Percentiles rank a stretch among this genome's conserved stretches.
These are phyloP conservation scores for Heterobasidion annosum DNA, from an alignment of 1,284 basidiomycete genomes.

Conservation along the genomic window DNA sequence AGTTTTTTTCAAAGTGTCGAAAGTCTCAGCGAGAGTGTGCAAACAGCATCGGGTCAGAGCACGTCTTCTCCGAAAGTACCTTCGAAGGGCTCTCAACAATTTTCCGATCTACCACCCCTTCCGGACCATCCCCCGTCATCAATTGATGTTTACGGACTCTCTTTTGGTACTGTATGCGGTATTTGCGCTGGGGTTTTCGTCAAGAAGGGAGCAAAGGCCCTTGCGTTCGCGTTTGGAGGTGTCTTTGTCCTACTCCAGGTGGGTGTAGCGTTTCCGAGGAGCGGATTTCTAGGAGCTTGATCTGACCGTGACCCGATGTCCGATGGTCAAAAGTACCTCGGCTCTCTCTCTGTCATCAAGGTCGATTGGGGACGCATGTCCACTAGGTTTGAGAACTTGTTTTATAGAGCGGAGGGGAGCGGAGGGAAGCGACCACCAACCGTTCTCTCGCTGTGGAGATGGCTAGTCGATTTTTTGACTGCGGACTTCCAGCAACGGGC, in stretches of 20 bases:
- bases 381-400: constrained; percentile 62
- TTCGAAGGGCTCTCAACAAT: constrained; percentile 2
- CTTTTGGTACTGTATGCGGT: constrained; percentile 83
- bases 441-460: constrained; percentile 56
- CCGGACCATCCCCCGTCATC: constrained; percentile 58
- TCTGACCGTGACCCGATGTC: background rate
- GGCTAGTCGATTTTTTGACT: constrained; percentile 80
- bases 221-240: constrained; percentile 82
- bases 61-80: constrained; percentile 2
- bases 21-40: background rate
- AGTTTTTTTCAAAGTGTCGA: background rate
- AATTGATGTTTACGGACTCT: constrained; percentile 74
- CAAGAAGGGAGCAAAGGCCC: constrained; percentile 82
- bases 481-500: constrained; percentile 88
- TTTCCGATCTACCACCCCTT: constrained; percentile 8
- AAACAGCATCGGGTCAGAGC: background rate
- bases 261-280: constrained; percentile 12
- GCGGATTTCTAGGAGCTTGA: background rate
- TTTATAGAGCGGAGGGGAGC: constrained; percentile 53
- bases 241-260: constrained; percentile 86
- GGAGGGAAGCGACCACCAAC: constrained; percentile 52
- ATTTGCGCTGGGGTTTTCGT: constrained; percentile 89
- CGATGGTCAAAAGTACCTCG: constrained; percentile 54
- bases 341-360: constrained; percentile 58
- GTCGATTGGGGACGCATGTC: constrained; percentile 71